Percentiles rank a stretch among this genome's conserved stretches.
Conservation (phyloP, 805 yeast genomes). For the Saccharomycopsis capsularis region DNA sequence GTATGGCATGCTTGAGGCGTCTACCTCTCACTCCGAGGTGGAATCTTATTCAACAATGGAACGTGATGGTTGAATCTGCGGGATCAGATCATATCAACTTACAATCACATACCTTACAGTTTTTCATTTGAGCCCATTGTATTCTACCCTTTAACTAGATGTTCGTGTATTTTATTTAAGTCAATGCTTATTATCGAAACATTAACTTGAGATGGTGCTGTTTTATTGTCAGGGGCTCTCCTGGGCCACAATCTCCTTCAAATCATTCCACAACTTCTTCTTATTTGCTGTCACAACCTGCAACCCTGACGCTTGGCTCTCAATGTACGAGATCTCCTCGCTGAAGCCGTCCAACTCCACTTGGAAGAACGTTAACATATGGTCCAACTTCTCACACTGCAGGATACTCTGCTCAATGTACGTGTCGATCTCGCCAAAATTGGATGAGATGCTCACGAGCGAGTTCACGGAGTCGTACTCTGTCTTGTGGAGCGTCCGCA, state of each 20-base stretch:
- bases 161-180: no score
- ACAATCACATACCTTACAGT: no score
- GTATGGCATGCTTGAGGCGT: no score
- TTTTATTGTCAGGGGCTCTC: no score
- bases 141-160: no score
- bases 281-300: constrained; percentile 81
- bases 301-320: constrained; percentile 68
- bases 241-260: constrained; percentile 62
- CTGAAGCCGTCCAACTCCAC: constrained; percentile 59
- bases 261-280: constrained; percentile 63
- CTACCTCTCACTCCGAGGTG: no score
- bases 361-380: constrained; percentile 46
- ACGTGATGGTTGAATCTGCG: no score
- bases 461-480: constrained; percentile 57
- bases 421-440: constrained; percentile 36
- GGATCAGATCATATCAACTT: no score
- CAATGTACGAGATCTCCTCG: constrained; percentile 64
- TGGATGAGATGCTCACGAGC: constrained; percentile 43
- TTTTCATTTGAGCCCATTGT: no score
- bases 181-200: no score
- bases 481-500: constrained; percentile 50
- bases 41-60: no score
- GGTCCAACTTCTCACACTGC: constrained; percentile 51
- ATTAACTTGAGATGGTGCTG: no score
- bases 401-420: constrained; percentile 37